These are phyloP conservation scores for Triangularia setosa DNA, from an alignment of 2,329 filamentous ascomycete genomes.

Conservation along the genomic window DNA sequence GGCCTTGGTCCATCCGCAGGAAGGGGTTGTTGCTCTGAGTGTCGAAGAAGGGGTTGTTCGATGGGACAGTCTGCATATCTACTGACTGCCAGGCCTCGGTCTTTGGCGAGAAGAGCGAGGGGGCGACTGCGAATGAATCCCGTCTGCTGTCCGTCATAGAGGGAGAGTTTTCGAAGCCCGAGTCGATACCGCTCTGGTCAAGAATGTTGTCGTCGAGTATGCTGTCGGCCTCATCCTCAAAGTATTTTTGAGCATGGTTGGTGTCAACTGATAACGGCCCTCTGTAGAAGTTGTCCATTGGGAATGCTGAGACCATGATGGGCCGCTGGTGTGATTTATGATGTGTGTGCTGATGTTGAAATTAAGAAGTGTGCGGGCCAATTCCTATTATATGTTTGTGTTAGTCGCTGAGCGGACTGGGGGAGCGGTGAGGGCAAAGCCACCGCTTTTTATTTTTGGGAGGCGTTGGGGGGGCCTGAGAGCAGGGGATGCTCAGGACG, in stretches of 20 bases:
- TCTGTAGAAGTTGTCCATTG: conserved; percentile 51
- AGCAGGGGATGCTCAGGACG: conserved; percentile 14
- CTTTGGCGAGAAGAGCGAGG: conserved; percentile 61
- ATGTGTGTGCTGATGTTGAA: neutral
- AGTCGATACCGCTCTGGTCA: conserved; percentile 57
- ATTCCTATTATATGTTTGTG: conserved; percentile 25
- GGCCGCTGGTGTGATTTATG: conserved; percentile 21
- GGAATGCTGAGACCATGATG: conserved; percentile 50
- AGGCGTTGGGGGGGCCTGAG: conserved; percentile 19
- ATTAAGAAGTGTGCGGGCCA: conserved; percentile 21
- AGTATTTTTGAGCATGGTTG: conserved; percentile 51
- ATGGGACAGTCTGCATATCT: conserved; percentile 61
- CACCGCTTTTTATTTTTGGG: conserved; percentile 25
- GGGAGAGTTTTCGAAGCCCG: conserved; percentile 60
- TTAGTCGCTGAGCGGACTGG: conserved; percentile 22
- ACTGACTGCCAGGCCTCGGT: conserved; percentile 61
- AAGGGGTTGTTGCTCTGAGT: conserved; percentile 61
- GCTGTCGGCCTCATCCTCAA: conserved; percentile 58
- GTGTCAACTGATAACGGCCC: conserved; percentile 52
- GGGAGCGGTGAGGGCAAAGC: conserved; percentile 27
- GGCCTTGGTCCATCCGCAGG: conserved; percentile 56
- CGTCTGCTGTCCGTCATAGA: conserved; percentile 59
- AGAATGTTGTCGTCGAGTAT: conserved; percentile 59
- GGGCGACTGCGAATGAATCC: conserved; percentile 58
- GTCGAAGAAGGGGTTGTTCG: conserved; percentile 61